These are phyloP conservation scores for Lasiosphaeria ovina DNA, from an alignment of 495 filamentous ascomycete species.

Conservation along the genomic window DNA sequence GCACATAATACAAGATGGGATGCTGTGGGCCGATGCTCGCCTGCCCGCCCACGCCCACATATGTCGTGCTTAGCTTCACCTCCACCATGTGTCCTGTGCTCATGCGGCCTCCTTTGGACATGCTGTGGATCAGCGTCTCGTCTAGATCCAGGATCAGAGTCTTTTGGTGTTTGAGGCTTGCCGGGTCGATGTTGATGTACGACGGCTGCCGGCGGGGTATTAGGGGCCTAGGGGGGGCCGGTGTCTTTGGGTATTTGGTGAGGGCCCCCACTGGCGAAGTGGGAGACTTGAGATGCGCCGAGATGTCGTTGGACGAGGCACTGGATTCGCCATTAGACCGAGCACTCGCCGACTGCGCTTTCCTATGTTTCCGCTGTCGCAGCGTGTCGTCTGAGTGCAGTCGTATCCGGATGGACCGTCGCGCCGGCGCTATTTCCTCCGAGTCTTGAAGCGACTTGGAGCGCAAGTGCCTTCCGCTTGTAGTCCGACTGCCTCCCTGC, in stretches of 20 bases:
- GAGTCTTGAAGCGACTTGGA: constrained; percentile 51
- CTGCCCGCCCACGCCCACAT: constrained; percentile 60
- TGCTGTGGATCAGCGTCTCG: constrained; percentile 95
- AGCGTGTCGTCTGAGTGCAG: constrained; percentile 77
- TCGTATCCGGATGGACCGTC: constrained; percentile 88
- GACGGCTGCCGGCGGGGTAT: constrained; percentile 84
- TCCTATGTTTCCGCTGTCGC: constrained; percentile 59
- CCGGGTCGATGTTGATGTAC: constrained; percentile 56
- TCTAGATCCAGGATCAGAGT: constrained; percentile 94
- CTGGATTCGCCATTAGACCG: constrained; percentile 15
- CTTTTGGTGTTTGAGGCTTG: constrained; percentile 63
- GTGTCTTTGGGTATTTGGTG: constrained; percentile 85
- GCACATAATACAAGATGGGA: constrained; percentile 97
- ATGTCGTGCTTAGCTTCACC: constrained; percentile 75
- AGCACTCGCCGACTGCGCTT: constrained; percentile 43
- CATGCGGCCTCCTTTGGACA: constrained; percentile 95
- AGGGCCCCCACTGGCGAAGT: constrained; percentile 77
- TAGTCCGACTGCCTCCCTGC: constrained; percentile 19
- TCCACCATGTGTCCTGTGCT: constrained; percentile 98
- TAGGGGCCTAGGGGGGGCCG: constrained; percentile 82
- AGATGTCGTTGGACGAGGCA: constrained; percentile 39
- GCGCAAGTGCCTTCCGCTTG: constrained; percentile 42
- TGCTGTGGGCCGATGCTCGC: constrained; percentile 77
- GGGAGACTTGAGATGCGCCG: constrained; percentile 76
- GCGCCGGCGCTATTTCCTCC: constrained; percentile 63